Percentiles rank a stretch among this genome's conserved stretches.
phyloP scores from a whole-genome alignment of 2,329 filamentous ascomycete species.

The Fusarium pseudoanthophilum region DNA sequence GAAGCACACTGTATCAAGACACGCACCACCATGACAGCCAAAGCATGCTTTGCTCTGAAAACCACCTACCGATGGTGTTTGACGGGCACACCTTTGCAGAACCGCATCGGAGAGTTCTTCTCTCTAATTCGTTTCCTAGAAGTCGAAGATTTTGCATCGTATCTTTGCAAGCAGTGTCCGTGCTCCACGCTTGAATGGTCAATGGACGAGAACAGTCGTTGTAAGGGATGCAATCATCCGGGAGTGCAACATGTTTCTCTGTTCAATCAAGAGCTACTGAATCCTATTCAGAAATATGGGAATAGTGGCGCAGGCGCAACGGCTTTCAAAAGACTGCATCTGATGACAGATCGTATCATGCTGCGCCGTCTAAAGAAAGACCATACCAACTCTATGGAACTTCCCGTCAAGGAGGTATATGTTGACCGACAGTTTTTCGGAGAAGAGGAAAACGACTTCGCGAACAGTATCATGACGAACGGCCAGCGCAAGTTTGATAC shows the following conservation, averaged over 20 bases:
- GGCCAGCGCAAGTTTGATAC: slow-evolving; percentile 91
- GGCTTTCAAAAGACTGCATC: slow-evolving; percentile 83
- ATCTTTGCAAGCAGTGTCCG: slow-evolving; percentile 88
- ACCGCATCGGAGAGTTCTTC: slow-evolving; percentile 97
- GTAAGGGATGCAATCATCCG: slow-evolving; percentile 68
- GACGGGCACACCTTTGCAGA: slow-evolving; percentile 94
- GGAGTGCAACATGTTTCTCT: slow-evolving; percentile 64
- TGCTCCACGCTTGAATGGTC: slow-evolving; percentile 88
- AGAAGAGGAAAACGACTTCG: slow-evolving; percentile 95
- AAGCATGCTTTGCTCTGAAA: slow-evolving; percentile 91
- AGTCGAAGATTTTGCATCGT: slow-evolving; percentile 88
- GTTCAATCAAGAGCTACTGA: slow-evolving; percentile 95
- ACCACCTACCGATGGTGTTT: slow-evolving; percentile 95
- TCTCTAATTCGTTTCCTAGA: slow-evolving; percentile 93
- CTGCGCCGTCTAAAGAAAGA: slow-evolving; percentile 93
- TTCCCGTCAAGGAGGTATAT: slow-evolving; percentile 92
- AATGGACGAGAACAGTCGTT: slow-evolving; percentile 76
- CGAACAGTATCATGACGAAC: slow-evolving; percentile 93
- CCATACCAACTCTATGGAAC: slow-evolving; percentile 92
- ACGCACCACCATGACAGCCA: slow-evolving; percentile 89
- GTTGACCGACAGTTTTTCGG: slow-evolving; percentile 97
- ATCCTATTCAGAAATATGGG: slow-evolving; percentile 76
- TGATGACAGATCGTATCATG: slow-evolving; percentile 95
- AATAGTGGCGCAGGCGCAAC: slow-evolving; percentile 70
- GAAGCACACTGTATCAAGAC: slow-evolving; percentile 96